A percentile compares a stretch with the other conserved stretches of the same genome.
Conservation (phyloP, 2,329 filamentous ascomycete species). For the Alternaria panax region DNA sequence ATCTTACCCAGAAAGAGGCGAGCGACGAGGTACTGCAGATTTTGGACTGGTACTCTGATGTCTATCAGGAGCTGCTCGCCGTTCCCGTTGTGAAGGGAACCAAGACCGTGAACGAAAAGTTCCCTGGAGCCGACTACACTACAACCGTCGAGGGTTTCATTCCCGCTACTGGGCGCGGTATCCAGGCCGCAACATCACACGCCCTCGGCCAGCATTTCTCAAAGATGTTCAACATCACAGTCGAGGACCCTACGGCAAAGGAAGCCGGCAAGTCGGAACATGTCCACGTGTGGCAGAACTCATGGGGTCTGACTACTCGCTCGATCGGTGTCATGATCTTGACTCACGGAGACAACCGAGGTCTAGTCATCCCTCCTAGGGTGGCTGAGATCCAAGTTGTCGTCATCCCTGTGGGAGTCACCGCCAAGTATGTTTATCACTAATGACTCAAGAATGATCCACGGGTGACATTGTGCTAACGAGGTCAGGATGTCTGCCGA, state of each 20-base stretch:
- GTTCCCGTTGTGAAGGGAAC: slow-evolving; percentile 91
- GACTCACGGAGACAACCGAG: slow-evolving; percentile 96
- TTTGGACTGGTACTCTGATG: slow-evolving; percentile 86
- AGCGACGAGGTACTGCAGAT: slow-evolving; percentile 90
- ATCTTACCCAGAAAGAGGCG: slow-evolving; percentile 82
- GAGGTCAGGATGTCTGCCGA: slow-evolving; percentile 64
- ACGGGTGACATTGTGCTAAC: slow-evolving; percentile 8
- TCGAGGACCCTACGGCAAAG: slow-evolving; percentile 83
- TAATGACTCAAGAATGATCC: neutral
- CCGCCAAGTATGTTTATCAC: slow-evolving; percentile 72
- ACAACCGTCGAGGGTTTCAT: slow-evolving; percentile 98
- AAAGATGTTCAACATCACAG: slow-evolving; percentile 98
- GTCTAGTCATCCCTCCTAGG: slow-evolving; percentile 88
- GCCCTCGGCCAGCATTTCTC: slow-evolving; percentile 96
- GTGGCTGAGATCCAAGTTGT: slow-evolving; percentile 87
- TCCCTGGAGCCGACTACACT: slow-evolving; percentile 94
- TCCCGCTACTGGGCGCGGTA: slow-evolving; percentile 91
- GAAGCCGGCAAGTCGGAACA: slow-evolving; percentile 68
- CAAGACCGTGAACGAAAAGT: slow-evolving; percentile 99
- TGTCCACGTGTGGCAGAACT: slow-evolving; percentile 97
- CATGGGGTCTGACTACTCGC: slow-evolving; percentile 96
- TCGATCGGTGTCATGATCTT: slow-evolving; percentile 99
- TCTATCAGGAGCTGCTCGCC: slow-evolving; percentile 93
- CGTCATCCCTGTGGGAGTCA: slow-evolving; percentile 91
- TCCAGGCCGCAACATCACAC: slow-evolving; percentile 95